Conservation (phyloP, 192 early-diverging fungal species). For the Coemansia sp. region DNA sequence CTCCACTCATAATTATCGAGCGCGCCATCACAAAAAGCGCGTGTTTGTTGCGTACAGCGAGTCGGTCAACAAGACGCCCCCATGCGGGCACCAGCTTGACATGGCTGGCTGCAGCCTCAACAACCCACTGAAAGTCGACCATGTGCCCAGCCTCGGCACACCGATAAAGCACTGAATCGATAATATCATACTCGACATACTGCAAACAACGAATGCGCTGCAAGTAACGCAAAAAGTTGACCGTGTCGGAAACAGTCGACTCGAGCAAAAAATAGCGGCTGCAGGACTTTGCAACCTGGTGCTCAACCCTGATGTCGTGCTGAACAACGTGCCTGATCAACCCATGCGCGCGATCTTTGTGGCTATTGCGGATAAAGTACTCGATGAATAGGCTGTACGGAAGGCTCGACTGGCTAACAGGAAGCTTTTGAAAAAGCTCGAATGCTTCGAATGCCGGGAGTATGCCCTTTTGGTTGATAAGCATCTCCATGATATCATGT, state of each 20-base stretch:
- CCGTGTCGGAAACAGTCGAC: constrained; percentile 15
- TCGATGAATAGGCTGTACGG: constrained; percentile 37
- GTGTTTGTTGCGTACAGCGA: constrained; percentile 8
- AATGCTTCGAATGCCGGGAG: constrained; percentile 21
- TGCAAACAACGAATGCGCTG: constrained; percentile 19
- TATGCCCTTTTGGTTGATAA: constrained; percentile 26
- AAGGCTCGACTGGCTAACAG: constrained; percentile 11
- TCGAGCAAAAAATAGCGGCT: constrained; percentile 17
- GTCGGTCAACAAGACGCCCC: constrained; percentile 20
- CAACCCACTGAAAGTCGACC: constrained; percentile 40
- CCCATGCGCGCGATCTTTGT: constrained; percentile 14
- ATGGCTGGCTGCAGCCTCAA: constrained; percentile 4
- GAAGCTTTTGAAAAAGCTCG: constrained; percentile 24
- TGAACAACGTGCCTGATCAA: constrained; percentile 32
- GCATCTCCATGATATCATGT: neutral
- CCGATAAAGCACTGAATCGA: constrained; percentile 19
- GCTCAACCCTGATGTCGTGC: constrained; percentile 24
- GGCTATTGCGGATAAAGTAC: constrained; percentile 28
- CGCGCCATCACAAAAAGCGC: constrained; percentile 14
- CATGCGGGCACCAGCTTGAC: neutral
- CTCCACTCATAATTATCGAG: constrained; percentile 2
- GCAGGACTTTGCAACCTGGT: constrained; percentile 16
- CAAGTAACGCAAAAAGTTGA: constrained; percentile 50
- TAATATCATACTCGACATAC: constrained; percentile 12
- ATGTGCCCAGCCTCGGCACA: constrained; percentile 10